These are phyloP conservation scores for Diaporthe sp. DNA, from an alignment of 2,329 filamentous ascomycete genomes.

Conservation along the genomic window DNA sequence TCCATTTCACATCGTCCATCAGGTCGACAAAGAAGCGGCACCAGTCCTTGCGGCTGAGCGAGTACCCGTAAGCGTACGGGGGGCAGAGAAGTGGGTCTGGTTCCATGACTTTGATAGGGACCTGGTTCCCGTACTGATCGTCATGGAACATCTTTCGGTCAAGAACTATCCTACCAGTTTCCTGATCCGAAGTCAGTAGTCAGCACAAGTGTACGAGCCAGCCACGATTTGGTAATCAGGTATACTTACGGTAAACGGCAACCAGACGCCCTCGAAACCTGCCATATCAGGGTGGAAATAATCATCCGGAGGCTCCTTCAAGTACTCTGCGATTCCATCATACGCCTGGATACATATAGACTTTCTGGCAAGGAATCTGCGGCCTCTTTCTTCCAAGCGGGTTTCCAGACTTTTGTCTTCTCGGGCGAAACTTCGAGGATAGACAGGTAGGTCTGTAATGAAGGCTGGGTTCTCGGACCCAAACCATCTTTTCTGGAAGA, in stretches of 20 bases:
- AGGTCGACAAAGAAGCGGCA: slow-evolving; percentile 10
- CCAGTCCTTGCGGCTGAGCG: slow-evolving; percentile 8
- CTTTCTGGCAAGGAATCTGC: not conserved
- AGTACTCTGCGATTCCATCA: slow-evolving; percentile 1
- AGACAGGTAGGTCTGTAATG: not conserved
- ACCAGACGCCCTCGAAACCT: not conserved
- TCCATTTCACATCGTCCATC: slow-evolving; percentile 12
- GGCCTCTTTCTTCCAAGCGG: not conserved
- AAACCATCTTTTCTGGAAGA: slow-evolving; percentile 2
- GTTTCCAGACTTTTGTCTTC: not conserved
- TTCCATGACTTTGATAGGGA: not conserved
- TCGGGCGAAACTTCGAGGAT: not conserved
- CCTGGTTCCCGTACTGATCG: slow-evolving; percentile 1
- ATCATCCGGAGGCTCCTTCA: not conserved
- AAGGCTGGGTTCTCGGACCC: slow-evolving; percentile 4
- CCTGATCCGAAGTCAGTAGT: not conserved
- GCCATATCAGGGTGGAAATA: slow-evolving; percentile 3
- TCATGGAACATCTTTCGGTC: slow-evolving; percentile 11
- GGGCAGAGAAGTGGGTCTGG: slow-evolving; percentile 6
- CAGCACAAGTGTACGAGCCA: not conserved
- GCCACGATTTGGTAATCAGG: not conserved
- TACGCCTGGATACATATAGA: not conserved
- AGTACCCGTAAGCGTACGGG: slow-evolving; percentile 12
- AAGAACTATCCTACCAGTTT: not conserved
- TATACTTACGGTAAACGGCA: not conserved